Evolutionary conservation across 345 rosid species (phyloP), one percentile per base, ranked within the genome.

Genomic region (Arabidopsis thaliana): DNA sequence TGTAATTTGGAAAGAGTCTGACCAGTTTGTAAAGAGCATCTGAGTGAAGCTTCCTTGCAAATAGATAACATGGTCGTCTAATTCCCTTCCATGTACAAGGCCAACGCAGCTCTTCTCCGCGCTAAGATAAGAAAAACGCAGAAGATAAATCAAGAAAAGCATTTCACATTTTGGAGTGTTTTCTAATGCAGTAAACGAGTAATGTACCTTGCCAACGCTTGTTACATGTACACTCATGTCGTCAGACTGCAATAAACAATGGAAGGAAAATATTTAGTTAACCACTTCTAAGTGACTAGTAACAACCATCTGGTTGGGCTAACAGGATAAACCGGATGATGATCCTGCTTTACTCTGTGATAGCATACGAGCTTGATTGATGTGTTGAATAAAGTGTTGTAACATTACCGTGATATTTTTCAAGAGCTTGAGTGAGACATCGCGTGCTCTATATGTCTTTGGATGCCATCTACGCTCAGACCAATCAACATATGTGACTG

Each of bases 391-490:
- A 42, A 59, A 59, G 9, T 33, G 65, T 61, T 37, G 45, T 10
- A 23, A 30, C 44, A 49, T 33, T 90, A 96, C 99, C 85, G 95
- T 87, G 42, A 96, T 82, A 71, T 93, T 96, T 85, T 67, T 87
- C 71, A 96, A 52, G 75, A 93, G 88, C 52, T 83, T 91, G 5
- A 81, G 84, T 4, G 86, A 83, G 65, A 89, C 53, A 53, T 96
- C 96, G 7, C 77, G 84, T 13, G 89, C 82, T 80, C 81, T 88
- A 74, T 91, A 96, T 25, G 93, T 88, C 80, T 88, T 96, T 24
- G 99, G 98, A 83, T 96, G 98, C 99, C 98, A 96, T 78, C 88
- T 93, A 74, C 93, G 88, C 79, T 96, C 98, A 11, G 98, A 96
- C 99, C 99, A 96, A 82, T 96, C 99, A 58, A 96, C 99, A 62